Evolutionary conservation across 176 grass and related monocot genomes (phyloP).

Genomic region (Thinopyrum elongatum): DNA sequence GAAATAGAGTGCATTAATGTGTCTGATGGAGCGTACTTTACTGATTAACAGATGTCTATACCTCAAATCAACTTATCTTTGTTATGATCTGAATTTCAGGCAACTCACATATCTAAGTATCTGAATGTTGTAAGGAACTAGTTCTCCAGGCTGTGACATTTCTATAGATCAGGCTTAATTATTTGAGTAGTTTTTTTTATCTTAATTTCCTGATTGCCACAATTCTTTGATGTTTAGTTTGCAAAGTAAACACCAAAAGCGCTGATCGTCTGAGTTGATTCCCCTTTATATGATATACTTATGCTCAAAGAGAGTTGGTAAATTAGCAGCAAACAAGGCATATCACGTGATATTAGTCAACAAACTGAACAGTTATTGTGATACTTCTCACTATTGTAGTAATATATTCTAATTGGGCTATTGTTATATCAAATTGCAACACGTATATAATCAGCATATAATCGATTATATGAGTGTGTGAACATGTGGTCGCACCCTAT

Average conservation of each 20-base stretch:
- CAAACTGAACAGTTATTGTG: neutral
- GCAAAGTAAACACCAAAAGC: neutral
- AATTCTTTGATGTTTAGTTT: neutral
- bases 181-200: neutral
- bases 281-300: conserved; percentile 1
- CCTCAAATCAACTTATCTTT: neutral
- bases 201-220: neutral
- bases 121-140: neutral
- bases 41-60: neutral
- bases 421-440: neutral
- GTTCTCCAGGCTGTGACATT: neutral
- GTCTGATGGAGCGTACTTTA: neutral
- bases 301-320: neutral
- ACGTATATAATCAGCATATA: neutral
- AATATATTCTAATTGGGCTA: neutral
- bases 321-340: neutral
- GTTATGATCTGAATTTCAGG: neutral
- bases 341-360: neutral
- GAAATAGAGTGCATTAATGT: neutral
- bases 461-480: neutral
- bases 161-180: neutral
- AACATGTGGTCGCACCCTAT: neutral
- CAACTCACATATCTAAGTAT: neutral
- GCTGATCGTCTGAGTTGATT: neutral
- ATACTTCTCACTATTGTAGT: neutral